A percentile compares a stretch with the other conserved stretches of the same genome.
Conservation (phyloP, 2,329 filamentous ascomycete species). For the Aureobasidium sp. region DNA sequence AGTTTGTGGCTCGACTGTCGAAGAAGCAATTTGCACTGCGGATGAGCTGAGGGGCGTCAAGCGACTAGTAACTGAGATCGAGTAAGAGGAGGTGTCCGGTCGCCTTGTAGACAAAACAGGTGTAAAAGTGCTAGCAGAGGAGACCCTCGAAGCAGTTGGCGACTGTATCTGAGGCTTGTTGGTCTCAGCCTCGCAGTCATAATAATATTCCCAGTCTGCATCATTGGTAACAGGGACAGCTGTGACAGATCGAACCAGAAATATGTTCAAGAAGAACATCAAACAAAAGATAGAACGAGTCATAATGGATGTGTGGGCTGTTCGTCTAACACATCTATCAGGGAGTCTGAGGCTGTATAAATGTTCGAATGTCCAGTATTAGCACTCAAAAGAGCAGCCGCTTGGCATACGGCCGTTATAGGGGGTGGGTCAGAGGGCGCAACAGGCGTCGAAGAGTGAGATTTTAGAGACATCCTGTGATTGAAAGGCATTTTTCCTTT, state of each 20-base stretch:
- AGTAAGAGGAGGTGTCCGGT: not conserved
- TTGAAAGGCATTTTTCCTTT: not conserved
- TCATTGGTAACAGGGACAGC: not conserved
- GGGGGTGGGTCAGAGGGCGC: conserved; percentile 11
- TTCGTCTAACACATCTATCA: not conserved
- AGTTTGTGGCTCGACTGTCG: conserved; percentile 14
- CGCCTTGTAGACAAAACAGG: conserved; percentile 8
- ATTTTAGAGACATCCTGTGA: conserved; percentile 5
- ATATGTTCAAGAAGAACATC: not conserved
- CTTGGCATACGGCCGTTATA: conserved; percentile 4
- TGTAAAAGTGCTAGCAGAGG: not conserved
- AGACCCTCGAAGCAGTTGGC: not conserved
- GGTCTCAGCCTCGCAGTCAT: not conserved
- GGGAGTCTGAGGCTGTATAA: not conserved
- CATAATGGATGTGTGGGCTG: not conserved
- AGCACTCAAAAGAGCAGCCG: not conserved
- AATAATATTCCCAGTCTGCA: not conserved
- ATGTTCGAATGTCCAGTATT: not conserved
- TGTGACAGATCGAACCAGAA: not conserved
- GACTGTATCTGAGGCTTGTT: not conserved
- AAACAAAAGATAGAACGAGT: not conserved
- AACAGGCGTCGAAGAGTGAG: not conserved
- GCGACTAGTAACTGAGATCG: conserved; percentile 17
- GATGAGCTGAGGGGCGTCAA: conserved; percentile 24
- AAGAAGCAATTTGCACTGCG: conserved; percentile 25